A percentile compares a stretch with the other conserved stretches of the same genome.
Evolutionary conservation across 2,329 filamentous ascomycete species (phyloP).

Genomic region (Chaetomiaceae sp.): DNA sequence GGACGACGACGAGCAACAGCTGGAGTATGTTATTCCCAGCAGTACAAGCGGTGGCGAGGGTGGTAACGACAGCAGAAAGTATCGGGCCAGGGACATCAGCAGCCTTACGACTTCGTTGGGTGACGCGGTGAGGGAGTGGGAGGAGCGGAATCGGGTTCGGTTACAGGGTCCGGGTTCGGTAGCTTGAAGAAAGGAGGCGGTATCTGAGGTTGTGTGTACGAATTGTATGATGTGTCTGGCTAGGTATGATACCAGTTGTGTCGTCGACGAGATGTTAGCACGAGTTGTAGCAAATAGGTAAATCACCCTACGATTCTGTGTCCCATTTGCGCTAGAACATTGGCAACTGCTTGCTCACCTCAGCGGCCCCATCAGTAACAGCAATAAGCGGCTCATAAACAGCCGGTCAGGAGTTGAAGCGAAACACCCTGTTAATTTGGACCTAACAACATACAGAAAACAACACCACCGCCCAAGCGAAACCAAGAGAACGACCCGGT

Average conservation of each 20-base stretch:
- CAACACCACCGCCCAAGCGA: slow-evolving; percentile 1
- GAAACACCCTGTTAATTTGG: slow-evolving; percentile 1
- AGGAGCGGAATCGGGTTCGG: slow-evolving; percentile 14
- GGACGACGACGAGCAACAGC: slow-evolving; percentile 17
- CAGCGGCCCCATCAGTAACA: too few relatives aligned
- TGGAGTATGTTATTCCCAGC: neutral
- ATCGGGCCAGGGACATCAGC: slow-evolving; percentile 24
- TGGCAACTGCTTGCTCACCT: too few relatives aligned
- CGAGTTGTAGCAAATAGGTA: too few relatives aligned
- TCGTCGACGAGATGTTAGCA: too few relatives aligned
- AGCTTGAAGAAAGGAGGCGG: neutral
- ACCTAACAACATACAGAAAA: slow-evolving; percentile 5
- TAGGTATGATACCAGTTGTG: too few relatives aligned
- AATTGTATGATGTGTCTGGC: too few relatives aligned
- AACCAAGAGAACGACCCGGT: neutral
- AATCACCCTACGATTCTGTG: too few relatives aligned
- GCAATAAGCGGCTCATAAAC: too few relatives aligned
- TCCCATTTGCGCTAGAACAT: too few relatives aligned
- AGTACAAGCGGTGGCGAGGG: too few relatives aligned
- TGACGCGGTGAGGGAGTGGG: slow-evolving; percentile 23
- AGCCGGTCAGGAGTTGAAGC: too few relatives aligned
- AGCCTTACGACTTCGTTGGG: slow-evolving; percentile 18
- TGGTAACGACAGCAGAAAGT: slow-evolving; percentile 8
- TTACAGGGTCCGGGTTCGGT: neutral
- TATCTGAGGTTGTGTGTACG: neutral